Conservation (phyloP, 768 basidiomycete species). For the Rhodotorula graminis region DNA sequence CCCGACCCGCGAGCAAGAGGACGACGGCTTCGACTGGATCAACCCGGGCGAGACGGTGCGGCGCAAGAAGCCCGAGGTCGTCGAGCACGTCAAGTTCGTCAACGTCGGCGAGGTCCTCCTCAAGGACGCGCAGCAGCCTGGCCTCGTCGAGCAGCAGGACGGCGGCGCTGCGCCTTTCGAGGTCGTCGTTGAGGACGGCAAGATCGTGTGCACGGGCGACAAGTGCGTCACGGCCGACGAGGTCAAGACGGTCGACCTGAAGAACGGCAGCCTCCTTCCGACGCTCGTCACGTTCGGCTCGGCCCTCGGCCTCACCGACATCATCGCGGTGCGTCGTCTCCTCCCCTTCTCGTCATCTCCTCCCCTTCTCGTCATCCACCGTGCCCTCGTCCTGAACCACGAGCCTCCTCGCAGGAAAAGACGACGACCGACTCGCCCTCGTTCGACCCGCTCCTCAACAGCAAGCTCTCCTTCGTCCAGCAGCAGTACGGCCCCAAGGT, state of each 20-base stretch:
- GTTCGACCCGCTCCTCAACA: slow-evolving; percentile 14
- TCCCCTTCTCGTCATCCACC: too few relatives aligned
- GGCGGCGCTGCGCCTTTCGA: not conserved
- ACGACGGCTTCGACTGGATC: slow-evolving; percentile 20
- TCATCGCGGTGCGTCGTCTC: slow-evolving; percentile 18
- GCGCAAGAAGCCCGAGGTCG: not conserved
- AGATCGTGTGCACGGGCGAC: slow-evolving; percentile 14
- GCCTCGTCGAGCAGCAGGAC: not conserved
- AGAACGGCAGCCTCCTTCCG: slow-evolving; percentile 24
- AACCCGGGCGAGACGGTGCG: slow-evolving; percentile 2
- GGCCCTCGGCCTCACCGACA: slow-evolving; percentile 24
- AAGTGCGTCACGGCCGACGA: not conserved
- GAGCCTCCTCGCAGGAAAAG: slow-evolving; percentile 11
- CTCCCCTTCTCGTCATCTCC: too few relatives aligned
- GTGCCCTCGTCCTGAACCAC: too few relatives aligned
- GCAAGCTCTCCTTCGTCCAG: slow-evolving; percentile 4
- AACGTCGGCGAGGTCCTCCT: slow-evolving; percentile 29
- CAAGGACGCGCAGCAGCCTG: not conserved
- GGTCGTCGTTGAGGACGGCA: slow-evolving; percentile 19
- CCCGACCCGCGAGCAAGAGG: slow-evolving; percentile 47
- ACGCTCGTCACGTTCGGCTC: slow-evolving; percentile 13
- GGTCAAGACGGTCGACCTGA: slow-evolving; percentile 1
- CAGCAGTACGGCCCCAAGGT: not conserved
- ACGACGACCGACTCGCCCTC: slow-evolving; percentile 13
- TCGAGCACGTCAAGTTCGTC: slow-evolving; percentile 26